Evolutionary conservation across 345 rosid species (phyloP), one percentile per base, ranked within the genome.

Genomic region (Eucalyptus regnans): DNA sequence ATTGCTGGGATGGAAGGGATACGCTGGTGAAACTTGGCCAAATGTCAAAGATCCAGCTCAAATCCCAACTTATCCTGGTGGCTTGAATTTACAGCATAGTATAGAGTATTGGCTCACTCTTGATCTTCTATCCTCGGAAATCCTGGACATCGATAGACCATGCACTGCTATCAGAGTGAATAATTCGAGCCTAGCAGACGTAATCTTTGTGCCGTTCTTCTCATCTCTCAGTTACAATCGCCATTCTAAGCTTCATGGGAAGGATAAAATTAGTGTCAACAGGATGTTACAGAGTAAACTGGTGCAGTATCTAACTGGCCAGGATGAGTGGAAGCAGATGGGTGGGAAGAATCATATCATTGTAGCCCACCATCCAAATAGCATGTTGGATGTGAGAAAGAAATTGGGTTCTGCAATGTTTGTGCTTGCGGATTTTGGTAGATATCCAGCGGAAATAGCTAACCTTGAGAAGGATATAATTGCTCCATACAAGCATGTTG

Each of bases 61-160:
- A 71, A 71, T 96, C 86, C 97, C 97, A 46, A 87, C 91, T 31
- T 96, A 97, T 88, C 96, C 97, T 11, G 98, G 99, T 87, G 98
- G 99, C 86, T 94, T 96, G 91, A 96, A 96, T 89, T 88, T 96
- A 66, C 99, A 97, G 91, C 99, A 97, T 48, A 96, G 99, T 92
- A 94, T 95, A 44, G 99, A 97, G 93, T 97, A 97, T 89, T 97
- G 99, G 99, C 93, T 97, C 81, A 95, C 99, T 86, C 97, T 96
- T 87, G 99, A 97, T 92, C 92, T 97, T 60, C 95, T 96, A 89
- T 93, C 97, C 89, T 96, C 99, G 80, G 93, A 93, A 86, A 90
- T 41, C 79, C 88, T 88, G 49, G 90, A 89, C 87, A 87, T 91
- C 48, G 90, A 87, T 87, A 92, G 96, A 91, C 95, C 95, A 13